These are phyloP conservation scores for Kodamaea kakaduensis DNA, from an alignment of 805 yeast genomes.

Conservation along the genomic window DNA sequence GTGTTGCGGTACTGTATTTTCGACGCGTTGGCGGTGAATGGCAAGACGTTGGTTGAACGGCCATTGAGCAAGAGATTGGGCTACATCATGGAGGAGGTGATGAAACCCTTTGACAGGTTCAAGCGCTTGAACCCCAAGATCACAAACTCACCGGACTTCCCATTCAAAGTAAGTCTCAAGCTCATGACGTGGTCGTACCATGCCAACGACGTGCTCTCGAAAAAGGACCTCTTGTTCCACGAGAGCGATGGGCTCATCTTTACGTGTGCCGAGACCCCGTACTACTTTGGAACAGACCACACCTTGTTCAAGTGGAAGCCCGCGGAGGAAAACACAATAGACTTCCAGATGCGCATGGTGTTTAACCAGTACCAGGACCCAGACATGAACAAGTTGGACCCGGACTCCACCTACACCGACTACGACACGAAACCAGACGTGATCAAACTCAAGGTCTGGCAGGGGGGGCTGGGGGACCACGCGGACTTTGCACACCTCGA, in stretches of 20 bases:
- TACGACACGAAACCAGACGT: conserved; percentile 73
- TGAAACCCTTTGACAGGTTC: conserved; percentile 74
- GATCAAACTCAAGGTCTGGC: conserved; percentile 71
- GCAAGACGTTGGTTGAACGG: conserved; percentile 62
- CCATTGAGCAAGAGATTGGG: conserved; percentile 81
- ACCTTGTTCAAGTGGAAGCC: conserved; percentile 95
- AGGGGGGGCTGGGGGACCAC: conserved; percentile 57
- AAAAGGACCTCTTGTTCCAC: conserved; percentile 71
- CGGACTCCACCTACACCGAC: conserved; percentile 68
- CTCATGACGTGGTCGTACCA: conserved; percentile 83
- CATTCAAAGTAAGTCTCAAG: conserved; percentile 83
- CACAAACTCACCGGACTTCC: conserved; percentile 59
- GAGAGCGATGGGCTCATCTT: conserved; percentile 91
- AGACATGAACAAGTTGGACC: conserved; percentile 61
- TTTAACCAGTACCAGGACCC: conserved; percentile 59
- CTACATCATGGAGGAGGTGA: conserved; percentile 75
- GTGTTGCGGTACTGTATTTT: conserved; percentile 75
- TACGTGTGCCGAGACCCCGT: conserved; percentile 87
- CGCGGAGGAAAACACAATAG: conserved; percentile 90
- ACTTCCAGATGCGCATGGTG: conserved; percentile 66
- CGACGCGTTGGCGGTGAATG: conserved; percentile 85
- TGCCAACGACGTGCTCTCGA: conserved; percentile 68
- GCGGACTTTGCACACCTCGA: conserved; percentile 62
- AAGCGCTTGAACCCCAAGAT: conserved; percentile 69
- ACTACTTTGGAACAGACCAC: conserved; percentile 83